phyloP scores from a whole-genome alignment of 2,329 filamentous ascomycete species.

The Penicillium sp. region DNA sequence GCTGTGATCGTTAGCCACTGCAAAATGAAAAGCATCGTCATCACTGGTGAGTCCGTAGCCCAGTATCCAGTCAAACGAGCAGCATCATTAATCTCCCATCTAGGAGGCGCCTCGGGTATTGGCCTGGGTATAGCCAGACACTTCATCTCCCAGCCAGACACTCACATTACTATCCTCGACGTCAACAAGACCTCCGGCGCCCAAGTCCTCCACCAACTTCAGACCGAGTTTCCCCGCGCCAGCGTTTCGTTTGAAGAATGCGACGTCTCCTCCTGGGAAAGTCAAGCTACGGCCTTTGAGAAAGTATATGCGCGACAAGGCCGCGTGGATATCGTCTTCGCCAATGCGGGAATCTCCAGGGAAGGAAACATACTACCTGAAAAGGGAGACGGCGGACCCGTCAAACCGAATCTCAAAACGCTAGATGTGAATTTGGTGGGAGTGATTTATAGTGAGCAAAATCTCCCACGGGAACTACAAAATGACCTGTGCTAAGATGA shows the following conservation, averaged over 20 bases:
- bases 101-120: conserved; percentile 41
- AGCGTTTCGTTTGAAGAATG: conserved; percentile 32
- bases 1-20: not conserved
- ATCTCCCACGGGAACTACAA: too few species aligned
- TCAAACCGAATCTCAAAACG: conserved; percentile 39
- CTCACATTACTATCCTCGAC: conserved; percentile 36
- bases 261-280: conserved; percentile 40
- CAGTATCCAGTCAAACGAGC: not conserved
- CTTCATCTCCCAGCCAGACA: conserved; percentile 31
- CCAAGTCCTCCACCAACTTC: conserved; percentile 23
- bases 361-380: conserved; percentile 39
- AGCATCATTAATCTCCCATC: not conserved
- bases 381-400: conserved; percentile 33
- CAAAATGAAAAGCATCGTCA: conserved; percentile 28
- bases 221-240: conserved; percentile 27
- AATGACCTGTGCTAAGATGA: too few species aligned
- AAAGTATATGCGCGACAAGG: conserved; percentile 35
- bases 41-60: conserved; percentile 26
- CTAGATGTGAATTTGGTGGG: conserved; percentile 43
- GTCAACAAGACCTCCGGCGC: conserved; percentile 29
- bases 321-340: conserved; percentile 51
- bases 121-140: conserved; percentile 38
- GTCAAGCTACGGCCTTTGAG: conserved; percentile 38
- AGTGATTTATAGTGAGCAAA: conserved; percentile 47
- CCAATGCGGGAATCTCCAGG: conserved; percentile 54